Evolutionary conservation across 2,329 filamentous ascomycete species (phyloP).

Genomic region (Thielaviopsis cerberus): DNA sequence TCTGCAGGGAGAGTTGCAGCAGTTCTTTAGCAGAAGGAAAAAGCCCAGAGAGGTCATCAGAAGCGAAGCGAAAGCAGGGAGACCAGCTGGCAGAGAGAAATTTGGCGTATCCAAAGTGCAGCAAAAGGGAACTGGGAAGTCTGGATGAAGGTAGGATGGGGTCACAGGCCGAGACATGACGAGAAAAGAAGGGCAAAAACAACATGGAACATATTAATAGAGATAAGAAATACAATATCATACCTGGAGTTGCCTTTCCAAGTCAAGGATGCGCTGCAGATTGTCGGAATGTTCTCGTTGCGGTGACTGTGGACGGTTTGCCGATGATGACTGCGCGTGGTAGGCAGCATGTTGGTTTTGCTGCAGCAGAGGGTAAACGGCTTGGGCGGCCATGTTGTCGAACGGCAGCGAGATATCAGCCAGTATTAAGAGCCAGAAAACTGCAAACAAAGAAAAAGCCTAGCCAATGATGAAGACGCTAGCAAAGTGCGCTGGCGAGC

Average conservation of each 20-base stretch:
- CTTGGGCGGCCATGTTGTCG: background rate
- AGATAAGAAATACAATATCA: background rate
- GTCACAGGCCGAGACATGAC: background rate
- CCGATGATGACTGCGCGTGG: background rate
- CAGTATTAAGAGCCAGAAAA: background rate
- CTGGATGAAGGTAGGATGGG: background rate
- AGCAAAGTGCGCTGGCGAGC: background rate
- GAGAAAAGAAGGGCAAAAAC: background rate
- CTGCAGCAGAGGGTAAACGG: background rate
- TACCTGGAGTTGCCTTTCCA: slow-evolving; percentile 7
- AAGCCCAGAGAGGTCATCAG: background rate
- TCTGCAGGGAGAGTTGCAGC: background rate
- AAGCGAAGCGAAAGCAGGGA: background rate
- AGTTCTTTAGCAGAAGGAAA: background rate
- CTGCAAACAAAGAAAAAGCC: background rate
- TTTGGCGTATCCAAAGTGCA: background rate
- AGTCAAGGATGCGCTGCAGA: slow-evolving; percentile 4
- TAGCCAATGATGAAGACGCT: background rate
- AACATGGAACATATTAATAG: background rate
- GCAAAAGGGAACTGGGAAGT: too few relatives aligned
- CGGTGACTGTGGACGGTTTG: background rate
- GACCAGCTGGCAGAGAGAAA: background rate
- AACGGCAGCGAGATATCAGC: too few relatives aligned
- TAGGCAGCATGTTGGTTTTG: background rate
- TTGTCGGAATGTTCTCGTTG: slow-evolving; percentile 1